A percentile compares a stretch with the other conserved stretches of the same genome.
phyloP scores from a whole-genome alignment of 768 basidiomycete genomes.

The Leucosporidium yakuticum region DNA sequence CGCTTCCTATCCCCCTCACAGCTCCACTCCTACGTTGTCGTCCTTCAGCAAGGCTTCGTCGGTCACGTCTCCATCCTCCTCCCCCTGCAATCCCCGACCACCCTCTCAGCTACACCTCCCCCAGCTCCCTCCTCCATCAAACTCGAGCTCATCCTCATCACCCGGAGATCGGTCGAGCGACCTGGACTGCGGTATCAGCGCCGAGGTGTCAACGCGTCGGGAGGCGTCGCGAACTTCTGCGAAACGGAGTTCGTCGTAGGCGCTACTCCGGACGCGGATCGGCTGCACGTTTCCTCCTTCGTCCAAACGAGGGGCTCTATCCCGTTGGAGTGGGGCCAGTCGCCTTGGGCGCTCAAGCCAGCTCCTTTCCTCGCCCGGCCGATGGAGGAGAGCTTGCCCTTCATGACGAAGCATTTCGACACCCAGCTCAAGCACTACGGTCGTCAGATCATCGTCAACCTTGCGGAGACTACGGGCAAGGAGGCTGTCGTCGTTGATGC shows the following conservation, averaged over 20 bases:
- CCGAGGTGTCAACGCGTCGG: constrained; percentile 74
- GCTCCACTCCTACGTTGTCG: constrained; percentile 28
- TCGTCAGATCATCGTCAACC: constrained; percentile 70
- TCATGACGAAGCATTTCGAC: constrained; percentile 35
- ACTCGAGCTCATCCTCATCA: constrained; percentile 75
- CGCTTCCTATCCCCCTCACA: background rate
- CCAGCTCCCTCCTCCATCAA: constrained; percentile 3
- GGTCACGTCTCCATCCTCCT: constrained; percentile 14
- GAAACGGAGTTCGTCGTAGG: constrained; percentile 77
- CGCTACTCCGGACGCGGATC: constrained; percentile 13
- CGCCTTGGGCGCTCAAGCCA: constrained; percentile 38
- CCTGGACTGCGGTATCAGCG: constrained; percentile 92
- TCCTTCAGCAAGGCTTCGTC: constrained; percentile 22
- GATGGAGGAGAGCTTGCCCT: constrained; percentile 26
- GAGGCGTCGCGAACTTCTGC: constrained; percentile 37
- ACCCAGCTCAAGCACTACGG: constrained; percentile 31
- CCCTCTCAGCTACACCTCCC: constrained; percentile 6
- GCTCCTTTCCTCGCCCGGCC: constrained; percentile 37
- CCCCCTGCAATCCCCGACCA: constrained; percentile 17
- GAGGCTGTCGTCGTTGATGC: constrained; percentile 73
- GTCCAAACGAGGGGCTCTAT: constrained; percentile 74
- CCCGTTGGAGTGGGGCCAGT: constrained; percentile 42
- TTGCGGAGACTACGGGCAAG: constrained; percentile 85
- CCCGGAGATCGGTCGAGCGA: constrained; percentile 77
- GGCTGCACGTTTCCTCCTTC: constrained; percentile 74